Conservation (phyloP, 495 filamentous ascomycete species). For the Cetradonia linearis region DNA sequence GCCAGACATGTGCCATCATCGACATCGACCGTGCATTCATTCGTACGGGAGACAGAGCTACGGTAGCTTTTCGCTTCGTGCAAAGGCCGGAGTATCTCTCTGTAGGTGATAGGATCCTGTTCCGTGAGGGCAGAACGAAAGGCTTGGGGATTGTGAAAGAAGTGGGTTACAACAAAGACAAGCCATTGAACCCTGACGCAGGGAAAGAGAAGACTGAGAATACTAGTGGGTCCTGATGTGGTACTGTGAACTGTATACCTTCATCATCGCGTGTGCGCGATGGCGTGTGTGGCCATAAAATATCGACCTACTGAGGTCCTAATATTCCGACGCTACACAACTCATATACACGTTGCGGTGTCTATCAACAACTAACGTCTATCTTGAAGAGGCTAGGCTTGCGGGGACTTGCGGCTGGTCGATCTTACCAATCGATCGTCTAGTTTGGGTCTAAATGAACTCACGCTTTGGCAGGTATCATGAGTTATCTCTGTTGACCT, state of each 20-base stretch:
- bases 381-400: neutral
- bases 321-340: neutral
- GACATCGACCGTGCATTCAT: conserved; percentile 96
- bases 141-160: conserved; percentile 89
- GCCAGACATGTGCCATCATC: conserved; percentile 93
- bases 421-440: neutral
- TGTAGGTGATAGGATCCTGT: conserved; percentile 79
- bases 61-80: conserved; percentile 87
- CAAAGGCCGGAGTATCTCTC: conserved; percentile 92
- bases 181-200: conserved; percentile 45
- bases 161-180: conserved; percentile 68
- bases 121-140: conserved; percentile 92
- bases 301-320: neutral
- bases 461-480: neutral
- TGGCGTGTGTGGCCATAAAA: neutral
- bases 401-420: neutral
- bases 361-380: neutral
- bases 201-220: conserved; percentile 21
- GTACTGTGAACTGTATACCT: neutral
- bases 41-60: conserved; percentile 82
- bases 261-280: neutral
- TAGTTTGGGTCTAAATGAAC: neutral
- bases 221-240: conserved; percentile 5
- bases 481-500: neutral
- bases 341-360: neutral